Percentiles rank a stretch among this genome's conserved stretches.
Evolutionary conservation across 2,329 filamentous ascomycete species (phyloP).

Genomic region (Tolypocladium pustulatum): DNA sequence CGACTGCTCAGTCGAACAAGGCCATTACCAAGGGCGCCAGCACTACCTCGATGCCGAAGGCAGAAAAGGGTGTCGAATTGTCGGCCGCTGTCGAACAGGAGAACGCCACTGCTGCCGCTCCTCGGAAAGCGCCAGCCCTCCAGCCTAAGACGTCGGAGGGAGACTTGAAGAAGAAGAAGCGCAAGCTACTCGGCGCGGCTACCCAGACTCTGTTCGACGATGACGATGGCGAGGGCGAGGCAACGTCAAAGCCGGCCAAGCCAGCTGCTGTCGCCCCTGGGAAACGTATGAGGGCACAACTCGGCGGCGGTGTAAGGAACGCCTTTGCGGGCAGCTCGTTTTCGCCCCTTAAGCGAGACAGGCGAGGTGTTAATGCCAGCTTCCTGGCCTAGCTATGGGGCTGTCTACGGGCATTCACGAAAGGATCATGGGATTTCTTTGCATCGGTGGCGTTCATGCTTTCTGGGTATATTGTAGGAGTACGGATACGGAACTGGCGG

Average conservation of each 20-base stretch:
- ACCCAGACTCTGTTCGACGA: constrained; percentile 62
- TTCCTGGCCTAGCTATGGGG: constrained; percentile 35
- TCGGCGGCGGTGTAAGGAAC: constrained; percentile 23
- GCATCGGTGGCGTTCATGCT: background rate
- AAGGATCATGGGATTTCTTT: background rate
- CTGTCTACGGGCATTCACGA: background rate
- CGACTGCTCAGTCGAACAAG: constrained; percentile 35
- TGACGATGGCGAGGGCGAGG: constrained; percentile 45
- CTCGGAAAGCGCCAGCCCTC: constrained; percentile 7
- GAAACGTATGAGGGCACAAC: constrained; percentile 5
- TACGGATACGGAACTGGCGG: background rate
- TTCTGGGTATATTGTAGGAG: background rate
- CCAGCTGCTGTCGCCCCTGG: background rate
- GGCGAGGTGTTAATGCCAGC: constrained; percentile 50
- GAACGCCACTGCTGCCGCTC: constrained; percentile 9
- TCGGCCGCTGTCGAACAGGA: constrained; percentile 18
- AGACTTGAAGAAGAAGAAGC: constrained; percentile 55
- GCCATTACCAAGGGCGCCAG: constrained; percentile 13
- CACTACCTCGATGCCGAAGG: constrained; percentile 21
- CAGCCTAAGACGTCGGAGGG: constrained; percentile 13
- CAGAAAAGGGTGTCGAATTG: constrained; percentile 30
- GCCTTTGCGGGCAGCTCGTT: constrained; percentile 46
- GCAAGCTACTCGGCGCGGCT: constrained; percentile 55
- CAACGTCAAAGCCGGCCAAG: constrained; percentile 30
- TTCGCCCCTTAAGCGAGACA: constrained; percentile 63